phyloP scores from a whole-genome alignment of 1,284 basidiomycete genomes.

The Violaceomyces palustris region DNA sequence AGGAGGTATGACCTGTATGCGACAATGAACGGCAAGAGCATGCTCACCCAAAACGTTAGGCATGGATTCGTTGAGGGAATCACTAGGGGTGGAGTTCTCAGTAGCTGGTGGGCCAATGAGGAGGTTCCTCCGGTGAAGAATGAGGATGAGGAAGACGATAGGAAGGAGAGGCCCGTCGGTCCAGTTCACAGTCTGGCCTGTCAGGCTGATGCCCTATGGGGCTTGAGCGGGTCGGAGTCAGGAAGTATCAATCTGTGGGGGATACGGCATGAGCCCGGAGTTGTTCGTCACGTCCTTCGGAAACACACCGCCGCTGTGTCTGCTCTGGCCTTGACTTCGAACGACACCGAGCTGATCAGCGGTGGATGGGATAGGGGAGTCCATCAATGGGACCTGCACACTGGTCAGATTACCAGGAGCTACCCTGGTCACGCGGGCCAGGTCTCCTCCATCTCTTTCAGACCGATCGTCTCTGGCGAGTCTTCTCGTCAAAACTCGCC shows the following conservation, averaged over 20 bases:
- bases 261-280: constrained; percentile 84
- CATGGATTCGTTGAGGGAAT: constrained; percentile 88
- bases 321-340: constrained; percentile 70
- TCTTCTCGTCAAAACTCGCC: background rate
- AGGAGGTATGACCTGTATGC: constrained; percentile 87
- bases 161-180: constrained; percentile 34
- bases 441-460: constrained; percentile 72
- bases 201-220: constrained; percentile 48
- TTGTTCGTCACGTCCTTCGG: constrained; percentile 66
- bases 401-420: constrained; percentile 70
- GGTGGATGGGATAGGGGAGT: constrained; percentile 93
- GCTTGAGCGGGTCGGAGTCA: constrained; percentile 39
- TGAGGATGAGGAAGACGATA: too few species aligned
- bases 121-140: constrained; percentile 33
- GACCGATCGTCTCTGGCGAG: constrained; percentile 58
- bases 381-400: constrained; percentile 97
- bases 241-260: constrained; percentile 70
- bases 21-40: constrained; percentile 78
- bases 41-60: constrained; percentile 82
- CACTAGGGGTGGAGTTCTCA: constrained; percentile 79
- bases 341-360: constrained; percentile 79
- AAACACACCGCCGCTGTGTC: constrained; percentile 74
- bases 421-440: constrained; percentile 82
- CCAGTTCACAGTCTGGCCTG: constrained; percentile 46
- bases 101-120: constrained; percentile 73